Evolutionary conservation across 1,139 yeast species (phyloP), one percentile per base, ranked within the genome.

Genomic region (Suhomyces bokatorum): DNA sequence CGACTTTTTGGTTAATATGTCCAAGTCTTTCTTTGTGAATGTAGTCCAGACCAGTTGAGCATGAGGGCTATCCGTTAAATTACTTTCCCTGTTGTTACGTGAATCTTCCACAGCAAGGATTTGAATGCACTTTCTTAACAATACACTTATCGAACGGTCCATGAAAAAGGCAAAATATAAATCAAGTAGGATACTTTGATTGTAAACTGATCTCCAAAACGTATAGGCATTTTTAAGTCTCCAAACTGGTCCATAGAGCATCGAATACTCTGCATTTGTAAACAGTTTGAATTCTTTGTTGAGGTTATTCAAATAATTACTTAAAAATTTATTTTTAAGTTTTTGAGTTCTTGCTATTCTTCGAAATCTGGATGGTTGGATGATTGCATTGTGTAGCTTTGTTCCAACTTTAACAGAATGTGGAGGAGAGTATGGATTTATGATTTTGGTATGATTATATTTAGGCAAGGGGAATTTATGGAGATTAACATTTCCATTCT

Each of bases 141-240:
- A 50, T 3, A 69, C 60, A 43, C 67, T 72, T 36, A 71, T 57
- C 0, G 75, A 61, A 38, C 72, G 62, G 46, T 72, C 77, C 56
- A 72, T 61, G 46, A 72, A 64, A 46, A 70, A 71, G 2, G 63
- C 57, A 48, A 63, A 69, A 45, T 66, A 69, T 6, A 67, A 57
- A 17, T 61, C 57, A 29, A 63, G 49, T 10, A 59, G 53, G 14
- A 56, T 56, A 28, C 67, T 58, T 35, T 64, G 64, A 43, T 63
- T 58, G 42, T 60, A 65, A 7, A 69, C 58, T 0, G 60, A 45
- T n/a, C 54, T 47, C 75, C 74, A 70, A 32, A 71, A 56, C 16
- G 45, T 43, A 24, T 53, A 48, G n/a, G 54, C 44, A 24, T 55
- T 52, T 9, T 51, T 45, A n/a, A 48, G 43, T 28, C 52, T 54